A percentile compares a stretch with the other conserved stretches of the same genome.
phyloP scores from a whole-genome alignment of 495 filamentous ascomycete genomes.

The Podospora anserina region DNA sequence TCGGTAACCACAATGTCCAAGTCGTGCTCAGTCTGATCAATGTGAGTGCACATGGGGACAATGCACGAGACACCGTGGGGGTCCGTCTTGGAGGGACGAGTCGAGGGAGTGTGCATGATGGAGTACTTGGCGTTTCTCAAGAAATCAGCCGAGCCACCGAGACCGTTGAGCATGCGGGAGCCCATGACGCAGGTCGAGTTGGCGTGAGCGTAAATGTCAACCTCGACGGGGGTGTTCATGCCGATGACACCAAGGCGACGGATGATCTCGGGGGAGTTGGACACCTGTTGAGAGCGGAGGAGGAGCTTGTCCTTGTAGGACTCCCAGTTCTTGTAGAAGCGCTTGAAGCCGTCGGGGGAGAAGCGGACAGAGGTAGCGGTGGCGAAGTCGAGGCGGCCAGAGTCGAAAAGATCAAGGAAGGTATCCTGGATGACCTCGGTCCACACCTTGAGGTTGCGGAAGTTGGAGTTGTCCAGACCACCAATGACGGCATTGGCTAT shows the following conservation, averaged over 20 bases:
- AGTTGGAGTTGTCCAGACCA: conserved; percentile 77
- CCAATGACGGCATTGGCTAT: conserved; percentile 92
- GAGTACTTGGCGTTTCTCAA: conserved; percentile 77
- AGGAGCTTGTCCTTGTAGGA: conserved; percentile 78
- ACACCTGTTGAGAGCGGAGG: conserved; percentile 81
- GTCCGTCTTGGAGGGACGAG: conserved; percentile 77
- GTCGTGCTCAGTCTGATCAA: conserved; percentile 91
- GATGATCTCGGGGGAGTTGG: conserved; percentile 95
- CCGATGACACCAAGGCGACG: conserved; percentile 81
- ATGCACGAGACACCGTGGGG: conserved; percentile 82
- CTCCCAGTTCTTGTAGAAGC: conserved; percentile 87
- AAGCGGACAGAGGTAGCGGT: conserved; percentile 90
- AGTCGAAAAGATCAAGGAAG: conserved; percentile 93
- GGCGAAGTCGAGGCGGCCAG: conserved; percentile 83
- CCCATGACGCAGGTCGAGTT: conserved; percentile 92
- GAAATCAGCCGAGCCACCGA: conserved; percentile 88
- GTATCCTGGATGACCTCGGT: conserved; percentile 92
- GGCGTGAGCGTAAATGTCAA: conserved; percentile 92
- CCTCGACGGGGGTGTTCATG: conserved; percentile 94
- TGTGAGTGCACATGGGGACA: conserved; percentile 88
- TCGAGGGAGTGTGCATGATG: conserved; percentile 90
- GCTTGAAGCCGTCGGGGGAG: conserved; percentile 86
- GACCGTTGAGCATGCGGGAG: conserved; percentile 85
- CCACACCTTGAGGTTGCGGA: conserved; percentile 87
- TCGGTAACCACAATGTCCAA: conserved; percentile 86